These are phyloP conservation scores for Ramalina intermedia DNA, from an alignment of 495 filamentous ascomycete species.

Conservation along the genomic window DNA sequence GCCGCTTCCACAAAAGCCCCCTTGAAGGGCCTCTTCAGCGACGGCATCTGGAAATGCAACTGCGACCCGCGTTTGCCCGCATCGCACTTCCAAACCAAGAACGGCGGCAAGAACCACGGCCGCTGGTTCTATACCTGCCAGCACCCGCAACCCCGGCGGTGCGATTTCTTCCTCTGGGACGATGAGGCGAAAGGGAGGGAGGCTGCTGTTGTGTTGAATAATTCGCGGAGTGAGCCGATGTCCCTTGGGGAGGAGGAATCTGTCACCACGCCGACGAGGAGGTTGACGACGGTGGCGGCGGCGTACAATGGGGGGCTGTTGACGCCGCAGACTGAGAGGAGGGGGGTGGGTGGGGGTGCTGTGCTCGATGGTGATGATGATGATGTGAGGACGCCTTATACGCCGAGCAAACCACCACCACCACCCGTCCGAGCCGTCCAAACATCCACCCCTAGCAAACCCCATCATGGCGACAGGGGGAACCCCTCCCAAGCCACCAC, in stretches of 20 bases:
- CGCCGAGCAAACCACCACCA: constrained; percentile 18
- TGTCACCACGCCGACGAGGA: neutral
- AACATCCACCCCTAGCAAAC: neutral
- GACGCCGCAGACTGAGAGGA: constrained; percentile 10
- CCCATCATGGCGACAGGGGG: constrained; percentile 9
- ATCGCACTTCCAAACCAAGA: constrained; percentile 45
- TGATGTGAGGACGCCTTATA: constrained; percentile 11
- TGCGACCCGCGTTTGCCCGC: constrained; percentile 50
- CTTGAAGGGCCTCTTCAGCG: constrained; percentile 39
- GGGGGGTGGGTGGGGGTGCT: too few species aligned
- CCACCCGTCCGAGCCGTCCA: constrained; percentile 8
- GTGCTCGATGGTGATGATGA: too few species aligned
- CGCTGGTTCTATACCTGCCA: constrained; percentile 55
- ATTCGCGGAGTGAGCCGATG: constrained; percentile 29
- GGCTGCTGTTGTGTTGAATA: constrained; percentile 32
- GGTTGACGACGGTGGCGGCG: too few species aligned
- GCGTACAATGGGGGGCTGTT: neutral
- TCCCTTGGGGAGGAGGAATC: constrained; percentile 12
- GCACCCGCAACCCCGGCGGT: constrained; percentile 33
- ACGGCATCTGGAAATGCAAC: constrained; percentile 49
- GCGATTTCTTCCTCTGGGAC: constrained; percentile 60
- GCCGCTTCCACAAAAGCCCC: constrained; percentile 15
- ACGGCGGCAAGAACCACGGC: constrained; percentile 51
- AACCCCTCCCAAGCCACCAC: constrained; percentile 6
- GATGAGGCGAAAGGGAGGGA: constrained; percentile 46